phyloP scores from a whole-genome alignment of 2,329 filamentous ascomycete species.

The Curvularia sp. region DNA sequence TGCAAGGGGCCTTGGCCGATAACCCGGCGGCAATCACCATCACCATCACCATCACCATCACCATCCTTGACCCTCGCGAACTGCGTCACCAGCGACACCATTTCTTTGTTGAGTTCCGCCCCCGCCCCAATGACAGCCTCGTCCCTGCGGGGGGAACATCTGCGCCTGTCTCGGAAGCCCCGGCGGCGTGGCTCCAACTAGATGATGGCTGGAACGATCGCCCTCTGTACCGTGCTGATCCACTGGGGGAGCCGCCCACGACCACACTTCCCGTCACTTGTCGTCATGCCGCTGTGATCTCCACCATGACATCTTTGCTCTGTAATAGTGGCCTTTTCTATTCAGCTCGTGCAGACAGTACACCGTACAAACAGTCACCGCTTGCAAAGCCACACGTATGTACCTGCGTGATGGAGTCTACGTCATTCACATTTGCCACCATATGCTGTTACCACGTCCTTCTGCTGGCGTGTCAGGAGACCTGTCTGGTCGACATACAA shows the following conservation, averaged over 20 bases:
- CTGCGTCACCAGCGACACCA: neutral
- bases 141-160: neutral
- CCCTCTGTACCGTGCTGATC: slow-evolving; percentile 26
- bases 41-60: too few relatives aligned
- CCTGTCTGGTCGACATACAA: slow-evolving; percentile 1
- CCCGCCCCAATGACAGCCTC: neutral
- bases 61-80: neutral
- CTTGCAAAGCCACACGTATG: slow-evolving; percentile 11
- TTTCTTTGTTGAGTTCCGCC: neutral
- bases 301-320: slow-evolving; percentile 15
- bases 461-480: neutral
- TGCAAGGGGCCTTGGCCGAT: slow-evolving; percentile 17
- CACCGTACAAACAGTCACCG: neutral
- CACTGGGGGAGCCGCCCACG: slow-evolving; percentile 27
- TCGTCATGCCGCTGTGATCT: slow-evolving; percentile 34
- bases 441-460: slow-evolving; percentile 6
- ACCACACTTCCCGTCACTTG: slow-evolving; percentile 18
- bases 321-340: slow-evolving; percentile 1
- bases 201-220: slow-evolving; percentile 10
- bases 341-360: slow-evolving; percentile 5
- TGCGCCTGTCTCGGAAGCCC: slow-evolving; percentile 14
- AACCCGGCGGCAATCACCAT: slow-evolving; percentile 6
- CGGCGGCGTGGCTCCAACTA: slow-evolving; percentile 15
- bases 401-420: slow-evolving; percentile 9
- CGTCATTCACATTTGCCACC: slow-evolving; percentile 28